Conservation (phyloP, 2,329 filamentous ascomycete genomes). For the Aspergillus sp. region DNA sequence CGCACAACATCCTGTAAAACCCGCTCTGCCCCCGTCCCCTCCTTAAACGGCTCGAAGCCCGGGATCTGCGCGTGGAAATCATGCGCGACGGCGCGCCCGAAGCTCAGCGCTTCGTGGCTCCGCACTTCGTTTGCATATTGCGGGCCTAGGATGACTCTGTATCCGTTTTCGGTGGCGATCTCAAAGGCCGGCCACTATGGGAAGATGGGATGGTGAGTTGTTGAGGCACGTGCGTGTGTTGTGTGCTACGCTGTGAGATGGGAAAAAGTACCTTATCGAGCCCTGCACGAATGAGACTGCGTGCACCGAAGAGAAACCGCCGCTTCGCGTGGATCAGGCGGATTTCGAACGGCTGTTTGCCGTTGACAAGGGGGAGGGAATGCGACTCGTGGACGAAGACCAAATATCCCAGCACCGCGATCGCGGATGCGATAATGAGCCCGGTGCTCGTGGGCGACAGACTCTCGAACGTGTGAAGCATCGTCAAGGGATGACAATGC, state of each 20-base stretch:
- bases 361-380: slow-evolving; percentile 6
- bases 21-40: slow-evolving; percentile 10
- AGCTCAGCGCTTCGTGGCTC: slow-evolving; percentile 25
- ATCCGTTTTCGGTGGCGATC: slow-evolving; percentile 24
- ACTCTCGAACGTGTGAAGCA: neutral
- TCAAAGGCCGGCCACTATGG: slow-evolving; percentile 3
- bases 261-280: neutral
- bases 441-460: neutral
- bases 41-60: slow-evolving; percentile 27
- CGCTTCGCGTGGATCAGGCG: neutral
- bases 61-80: slow-evolving; percentile 26
- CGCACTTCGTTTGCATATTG: slow-evolving; percentile 31
- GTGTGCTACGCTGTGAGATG: neutral
- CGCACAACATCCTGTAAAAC: neutral
- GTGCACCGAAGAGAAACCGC: neutral
- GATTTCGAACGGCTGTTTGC: neutral
- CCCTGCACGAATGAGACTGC: neutral
- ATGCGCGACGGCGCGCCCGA: slow-evolving; percentile 16
- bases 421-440: neutral
- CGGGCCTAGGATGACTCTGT: slow-evolving; percentile 24
- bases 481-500: neutral
- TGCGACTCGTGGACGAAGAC: neutral
- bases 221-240: too few relatives aligned
- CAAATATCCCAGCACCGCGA: neutral
- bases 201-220: too few relatives aligned